Evolutionary conservation across 768 basidiomycete species (phyloP).

Genomic region (Tricholoma matsutake): DNA sequence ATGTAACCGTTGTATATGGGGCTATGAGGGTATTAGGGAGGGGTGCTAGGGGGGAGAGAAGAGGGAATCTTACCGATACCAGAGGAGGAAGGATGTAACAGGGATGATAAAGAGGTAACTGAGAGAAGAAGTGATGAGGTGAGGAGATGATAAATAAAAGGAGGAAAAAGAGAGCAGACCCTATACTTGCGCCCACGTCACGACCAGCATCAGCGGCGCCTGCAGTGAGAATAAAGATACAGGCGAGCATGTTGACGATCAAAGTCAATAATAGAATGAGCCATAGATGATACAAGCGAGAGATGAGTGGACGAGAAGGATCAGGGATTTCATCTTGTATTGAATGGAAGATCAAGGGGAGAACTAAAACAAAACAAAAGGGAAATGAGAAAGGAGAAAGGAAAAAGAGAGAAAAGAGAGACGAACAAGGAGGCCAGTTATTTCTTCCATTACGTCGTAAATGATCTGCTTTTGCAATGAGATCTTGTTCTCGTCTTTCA

Average conservation of each 20-base stretch:
- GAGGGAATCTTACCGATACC: constrained; percentile 75
- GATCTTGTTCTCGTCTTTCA: constrained; percentile 72
- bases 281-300: constrained; percentile 91
- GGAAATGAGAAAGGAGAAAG: constrained; percentile 16
- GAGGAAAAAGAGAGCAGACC: constrained; percentile 45
- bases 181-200: constrained; percentile 80
- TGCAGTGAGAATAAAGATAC: constrained; percentile 78
- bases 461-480: constrained; percentile 64
- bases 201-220: constrained; percentile 74
- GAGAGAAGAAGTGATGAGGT: constrained; percentile 21
- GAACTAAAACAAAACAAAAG: constrained; percentile 66
- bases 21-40: constrained; percentile 35
- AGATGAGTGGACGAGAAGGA: constrained; percentile 72
- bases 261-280: constrained; percentile 81
- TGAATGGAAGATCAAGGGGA: constrained; percentile 91
- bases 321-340: constrained; percentile 89
- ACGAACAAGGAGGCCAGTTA: constrained; percentile 92
- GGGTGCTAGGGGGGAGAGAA: constrained; percentile 10
- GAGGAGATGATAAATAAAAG: constrained; percentile 17
- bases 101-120: constrained; percentile 83
- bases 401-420: constrained; percentile 6
- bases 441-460: constrained; percentile 76
- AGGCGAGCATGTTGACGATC: constrained; percentile 86
- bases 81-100: constrained; percentile 80
- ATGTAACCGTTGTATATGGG: constrained; percentile 98